These are phyloP conservation scores for Hygrophorus russula DNA, from an alignment of 768 basidiomycete genomes.

Conservation along the genomic window DNA sequence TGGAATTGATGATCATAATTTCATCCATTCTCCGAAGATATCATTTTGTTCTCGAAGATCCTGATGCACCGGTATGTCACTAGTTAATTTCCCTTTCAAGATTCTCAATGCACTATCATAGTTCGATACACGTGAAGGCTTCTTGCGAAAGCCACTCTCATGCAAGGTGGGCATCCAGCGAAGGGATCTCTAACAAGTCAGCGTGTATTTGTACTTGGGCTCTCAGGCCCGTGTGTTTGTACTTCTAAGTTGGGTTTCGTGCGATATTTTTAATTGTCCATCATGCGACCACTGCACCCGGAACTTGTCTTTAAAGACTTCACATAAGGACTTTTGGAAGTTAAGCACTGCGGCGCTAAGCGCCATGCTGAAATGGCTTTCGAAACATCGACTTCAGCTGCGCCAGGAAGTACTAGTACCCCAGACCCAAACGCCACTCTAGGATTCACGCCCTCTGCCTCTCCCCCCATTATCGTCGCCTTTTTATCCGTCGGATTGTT, in stretches of 20 bases:
- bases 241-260: conserved; percentile 35
- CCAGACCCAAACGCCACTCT: not conserved
- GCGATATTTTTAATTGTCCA: too few relatives aligned
- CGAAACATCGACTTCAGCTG: not conserved
- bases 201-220: too few relatives aligned
- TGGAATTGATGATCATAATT: conserved; percentile 74
- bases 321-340: too few relatives aligned
- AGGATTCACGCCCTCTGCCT: conserved; percentile 22
- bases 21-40: conserved; percentile 73
- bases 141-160: conserved; percentile 71
- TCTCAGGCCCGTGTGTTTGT: conserved; percentile 75
- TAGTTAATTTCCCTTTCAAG: conserved; percentile 1
- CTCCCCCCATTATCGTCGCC: conserved; percentile 46
- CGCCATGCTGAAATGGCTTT: conserved; percentile 41
- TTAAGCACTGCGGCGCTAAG: conserved; percentile 14
- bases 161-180: conserved; percentile 67
- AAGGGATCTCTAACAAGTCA: conserved; percentile 31
- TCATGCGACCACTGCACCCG: too few relatives aligned
- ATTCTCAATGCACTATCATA: conserved; percentile 16
- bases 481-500: conserved; percentile 52
- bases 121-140: conserved; percentile 75
- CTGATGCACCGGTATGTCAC: conserved; percentile 40
- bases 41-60: conserved; percentile 56
- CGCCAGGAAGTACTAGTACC: not conserved
- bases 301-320: too few relatives aligned